Conservation (phyloP, 179 eudicot species). For the Carnegiea gigantea region DNA sequence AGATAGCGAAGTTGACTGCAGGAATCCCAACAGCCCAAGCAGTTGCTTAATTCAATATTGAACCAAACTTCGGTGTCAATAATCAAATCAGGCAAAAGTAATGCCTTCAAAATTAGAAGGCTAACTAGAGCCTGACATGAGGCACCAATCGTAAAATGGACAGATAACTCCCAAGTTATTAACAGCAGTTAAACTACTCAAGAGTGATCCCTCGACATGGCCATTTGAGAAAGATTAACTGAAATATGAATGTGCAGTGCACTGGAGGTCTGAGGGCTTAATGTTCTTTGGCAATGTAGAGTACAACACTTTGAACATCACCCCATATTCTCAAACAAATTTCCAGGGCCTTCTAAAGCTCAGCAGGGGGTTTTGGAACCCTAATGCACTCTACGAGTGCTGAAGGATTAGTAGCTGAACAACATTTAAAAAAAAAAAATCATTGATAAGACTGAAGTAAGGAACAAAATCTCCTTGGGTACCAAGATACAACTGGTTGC, state of each 20-base stretch:
- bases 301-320: not conserved
- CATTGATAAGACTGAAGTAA: not conserved
- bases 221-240: not conserved
- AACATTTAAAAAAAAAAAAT: not conserved
- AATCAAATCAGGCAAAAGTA: not conserved
- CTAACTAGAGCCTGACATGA: not conserved
- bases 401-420: not conserved
- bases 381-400: not conserved
- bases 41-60: not conserved
- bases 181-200: not conserved
- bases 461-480: not conserved
- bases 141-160: not conserved
- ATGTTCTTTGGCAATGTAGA: not conserved
- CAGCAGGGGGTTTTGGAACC: not conserved
- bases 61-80: not conserved
- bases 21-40: not conserved
- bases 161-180: too few relatives aligned
- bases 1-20: not conserved
- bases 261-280: slow-evolving; percentile 22
- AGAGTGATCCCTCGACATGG: not conserved
- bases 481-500: not conserved
- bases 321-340: slow-evolving; percentile 5
- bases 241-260: not conserved
- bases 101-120: slow-evolving; percentile 11
- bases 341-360: slow-evolving; percentile 10